Base-by-base conservation (phyloP, 306 rosid genomes). In the Argentina anserina region DNA sequence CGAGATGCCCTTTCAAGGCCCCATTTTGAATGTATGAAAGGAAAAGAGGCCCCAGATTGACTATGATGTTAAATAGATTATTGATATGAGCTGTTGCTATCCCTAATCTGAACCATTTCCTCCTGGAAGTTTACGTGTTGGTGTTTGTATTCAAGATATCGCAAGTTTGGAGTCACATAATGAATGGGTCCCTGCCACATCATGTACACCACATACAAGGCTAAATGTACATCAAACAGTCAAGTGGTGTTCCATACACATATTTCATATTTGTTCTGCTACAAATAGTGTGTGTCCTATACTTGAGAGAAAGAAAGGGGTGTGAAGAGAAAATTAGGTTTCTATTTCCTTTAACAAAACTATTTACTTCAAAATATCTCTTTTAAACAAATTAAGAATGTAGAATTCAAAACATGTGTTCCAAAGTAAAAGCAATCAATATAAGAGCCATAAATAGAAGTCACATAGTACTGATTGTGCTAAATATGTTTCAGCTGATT, bases 51-150 rank as follows among this genome's bases (percentile, higher is more conserved):
- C 50, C 37, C 49, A 17, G 14, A 13, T 17, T 69, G 33, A 33
- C 33, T 45, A 43, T 8, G 26, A 63, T 36, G 46, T 63, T 15
- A 31, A 36, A 34, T 9, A 34, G 29, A 63, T 63, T 20, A 7
- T 43, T 28, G 37, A 45, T 43, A 36, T 47, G 34, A 34, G 61
- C 45, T 49, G 21, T 70, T 55, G 52, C 74, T 70, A 37, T 70
- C 65, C 4, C 36, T 8, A 20, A 8, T 18, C 37, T 23, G 47
- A 43, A 37, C 42, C 25, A 39, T 25, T 69, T 53, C 65, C 65
- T 70, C 49, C 3, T 36, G 74, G 62, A 70, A 36, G 74, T 53
- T 39, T 50, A 52, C 25, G 65, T 15, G 65, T 70, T 39, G 64
- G 41, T 25, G 36, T 36, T 37, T 25, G 15, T 20, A 36, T 36